Conservation (phyloP, 768 basidiomycete species). For the Megacollybia marginata region DNA sequence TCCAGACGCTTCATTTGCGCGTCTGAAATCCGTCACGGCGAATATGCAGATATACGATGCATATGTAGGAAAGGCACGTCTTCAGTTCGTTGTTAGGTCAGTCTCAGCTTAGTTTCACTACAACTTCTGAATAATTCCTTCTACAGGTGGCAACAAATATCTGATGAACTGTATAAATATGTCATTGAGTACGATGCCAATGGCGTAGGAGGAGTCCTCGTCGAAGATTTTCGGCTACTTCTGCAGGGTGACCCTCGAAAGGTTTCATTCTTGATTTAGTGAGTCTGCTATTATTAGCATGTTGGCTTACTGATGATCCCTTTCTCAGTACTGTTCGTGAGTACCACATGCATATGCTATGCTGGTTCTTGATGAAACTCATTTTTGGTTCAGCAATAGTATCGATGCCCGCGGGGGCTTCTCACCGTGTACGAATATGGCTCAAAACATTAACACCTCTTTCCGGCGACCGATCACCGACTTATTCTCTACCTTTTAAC, state of each 20-base stretch:
- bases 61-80: conserved; percentile 46
- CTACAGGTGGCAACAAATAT: conserved; percentile 42
- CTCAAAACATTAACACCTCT: conserved; percentile 38
- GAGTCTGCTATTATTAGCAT: conserved; percentile 13
- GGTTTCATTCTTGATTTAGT: conserved; percentile 58
- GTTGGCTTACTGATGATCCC: neutral
- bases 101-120: conserved; percentile 4
- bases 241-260: conserved; percentile 48
- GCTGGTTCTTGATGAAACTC: too few relatives aligned
- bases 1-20: conserved; percentile 48
- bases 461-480: conserved; percentile 16
- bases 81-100: conserved; percentile 50
- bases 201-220: conserved; percentile 47
- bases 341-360: neutral
- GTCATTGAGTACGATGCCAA: conserved; percentile 60
- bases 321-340: neutral
- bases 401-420: conserved; percentile 48
- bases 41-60: conserved; percentile 48
- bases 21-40: conserved; percentile 32
- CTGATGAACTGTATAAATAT: conserved; percentile 40
- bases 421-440: conserved; percentile 62
- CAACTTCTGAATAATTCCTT: neutral
- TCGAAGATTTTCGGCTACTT: conserved; percentile 45
- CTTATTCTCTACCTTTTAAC: conserved; percentile 29
- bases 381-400: conserved; percentile 21